Conservation (phyloP, 2,329 filamentous ascomycete species). For the Lachnellula willkommii region DNA sequence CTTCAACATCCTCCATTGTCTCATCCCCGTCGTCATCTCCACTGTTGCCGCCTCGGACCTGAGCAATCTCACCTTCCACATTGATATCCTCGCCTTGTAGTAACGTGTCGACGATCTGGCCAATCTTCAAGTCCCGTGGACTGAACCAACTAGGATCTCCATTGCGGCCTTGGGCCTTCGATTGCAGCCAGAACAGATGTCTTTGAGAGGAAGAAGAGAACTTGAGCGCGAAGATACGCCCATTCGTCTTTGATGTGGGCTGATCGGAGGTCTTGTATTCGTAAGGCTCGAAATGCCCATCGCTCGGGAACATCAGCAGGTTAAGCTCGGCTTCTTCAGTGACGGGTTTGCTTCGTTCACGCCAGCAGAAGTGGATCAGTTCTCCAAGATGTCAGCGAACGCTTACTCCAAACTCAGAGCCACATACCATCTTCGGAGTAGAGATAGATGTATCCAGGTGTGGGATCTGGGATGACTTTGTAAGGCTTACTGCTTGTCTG, state of each 20-base stretch:
- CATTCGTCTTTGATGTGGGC: conserved; percentile 64
- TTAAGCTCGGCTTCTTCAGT: conserved; percentile 71
- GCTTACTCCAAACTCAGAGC: not conserved
- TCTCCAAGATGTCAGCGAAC: conserved; percentile 45
- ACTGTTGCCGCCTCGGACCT: conserved; percentile 49
- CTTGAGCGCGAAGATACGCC: conserved; percentile 87
- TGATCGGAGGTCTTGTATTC: conserved; percentile 60
- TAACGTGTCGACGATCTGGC: conserved; percentile 76
- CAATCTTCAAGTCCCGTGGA: conserved; percentile 78
- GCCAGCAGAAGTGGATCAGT: conserved; percentile 96
- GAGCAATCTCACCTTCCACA: conserved; percentile 65
- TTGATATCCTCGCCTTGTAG: conserved; percentile 87
- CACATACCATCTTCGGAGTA: conserved; percentile 78
- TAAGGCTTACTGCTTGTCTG: conserved; percentile 53
- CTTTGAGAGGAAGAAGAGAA: conserved; percentile 89
- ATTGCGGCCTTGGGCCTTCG: conserved; percentile 68
- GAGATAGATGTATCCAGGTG: conserved; percentile 84
- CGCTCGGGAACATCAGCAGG: conserved; percentile 86
- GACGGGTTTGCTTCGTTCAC: conserved; percentile 65
- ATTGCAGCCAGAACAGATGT: conserved; percentile 95
- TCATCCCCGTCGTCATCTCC: conserved; percentile 65
- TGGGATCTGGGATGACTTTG: conserved; percentile 67
- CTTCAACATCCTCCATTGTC: conserved; percentile 73
- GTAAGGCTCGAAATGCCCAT: conserved; percentile 83
- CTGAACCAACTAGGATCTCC: conserved; percentile 75